Evolutionary conservation across 108 stramenopile species (phyloP).

Genomic region (Skeletonema potamos): DNA sequence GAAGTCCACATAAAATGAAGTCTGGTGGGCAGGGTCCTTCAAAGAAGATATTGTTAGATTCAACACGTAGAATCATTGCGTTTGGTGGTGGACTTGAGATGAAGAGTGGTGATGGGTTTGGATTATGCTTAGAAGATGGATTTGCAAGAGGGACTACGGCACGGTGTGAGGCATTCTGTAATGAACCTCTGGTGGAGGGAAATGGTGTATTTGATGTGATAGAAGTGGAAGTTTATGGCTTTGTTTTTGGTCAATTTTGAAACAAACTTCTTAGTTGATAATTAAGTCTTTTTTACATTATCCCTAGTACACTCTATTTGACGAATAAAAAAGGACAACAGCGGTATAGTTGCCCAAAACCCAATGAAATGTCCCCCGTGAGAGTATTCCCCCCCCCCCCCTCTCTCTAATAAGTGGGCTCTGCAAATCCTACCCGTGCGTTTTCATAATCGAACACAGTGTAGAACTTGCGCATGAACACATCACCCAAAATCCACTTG

Average conservation of each 20-base stretch:
- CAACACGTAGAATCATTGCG: slow-evolving; percentile 60
- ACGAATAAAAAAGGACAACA: not conserved
- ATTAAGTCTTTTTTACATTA: not conserved
- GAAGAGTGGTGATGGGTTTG: slow-evolving; percentile 75
- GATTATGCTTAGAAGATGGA: slow-evolving; percentile 77
- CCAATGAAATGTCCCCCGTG: not conserved
- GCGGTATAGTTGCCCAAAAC: not conserved
- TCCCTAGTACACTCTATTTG: not conserved
- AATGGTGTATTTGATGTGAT: slow-evolving; percentile 62
- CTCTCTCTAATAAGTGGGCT: slow-evolving; percentile 25
- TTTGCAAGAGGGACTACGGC: slow-evolving; percentile 79
- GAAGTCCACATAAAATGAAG: not conserved
- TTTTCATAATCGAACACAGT: slow-evolving; percentile 90
- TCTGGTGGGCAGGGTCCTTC: slow-evolving; percentile 40
- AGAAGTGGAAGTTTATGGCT: slow-evolving; percentile 77
- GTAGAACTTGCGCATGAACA: slow-evolving; percentile 96
- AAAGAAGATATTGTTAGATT: slow-evolving; percentile 51
- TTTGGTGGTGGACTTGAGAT: slow-evolving; percentile 60
- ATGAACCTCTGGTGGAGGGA: slow-evolving; percentile 63
- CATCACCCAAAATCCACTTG: slow-evolving; percentile 96
- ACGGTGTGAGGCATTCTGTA: slow-evolving; percentile 80
- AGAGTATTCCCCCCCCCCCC: not conserved
- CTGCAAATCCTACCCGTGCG: slow-evolving; percentile 89
- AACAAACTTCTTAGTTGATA: not conserved
- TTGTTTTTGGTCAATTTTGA: slow-evolving; percentile 46